phyloP scores from a whole-genome alignment of 176 grass and related monocot species.

The Thinopyrum elongatum region DNA sequence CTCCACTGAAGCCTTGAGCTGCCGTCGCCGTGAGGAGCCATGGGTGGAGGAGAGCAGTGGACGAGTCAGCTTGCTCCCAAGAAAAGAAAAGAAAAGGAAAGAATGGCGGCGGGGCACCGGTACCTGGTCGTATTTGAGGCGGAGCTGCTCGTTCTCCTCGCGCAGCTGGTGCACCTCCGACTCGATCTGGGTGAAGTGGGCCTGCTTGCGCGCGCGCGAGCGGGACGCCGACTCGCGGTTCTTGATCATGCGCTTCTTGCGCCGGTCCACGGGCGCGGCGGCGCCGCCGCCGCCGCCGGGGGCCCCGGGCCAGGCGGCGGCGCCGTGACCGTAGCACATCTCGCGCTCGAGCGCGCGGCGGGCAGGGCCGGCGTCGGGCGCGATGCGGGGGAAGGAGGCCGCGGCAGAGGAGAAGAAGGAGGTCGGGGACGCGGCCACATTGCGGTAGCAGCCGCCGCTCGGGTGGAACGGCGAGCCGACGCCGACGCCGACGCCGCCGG shows the following conservation, averaged over 20 bases:
- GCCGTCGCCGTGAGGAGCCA: background rate
- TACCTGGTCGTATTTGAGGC: slow-evolving; percentile 50
- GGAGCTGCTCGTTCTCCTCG: slow-evolving; percentile 47
- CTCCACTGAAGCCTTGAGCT: slow-evolving; percentile 40
- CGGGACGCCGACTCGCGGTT: slow-evolving; percentile 77
- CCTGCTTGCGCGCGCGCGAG: slow-evolving; percentile 71
- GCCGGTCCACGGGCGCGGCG: slow-evolving; percentile 17
- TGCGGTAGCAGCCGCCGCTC: background rate
- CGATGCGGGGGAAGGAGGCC: background rate
- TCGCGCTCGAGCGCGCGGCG: slow-evolving; percentile 27
- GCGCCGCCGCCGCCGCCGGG: background rate
- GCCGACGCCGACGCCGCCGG: background rate
- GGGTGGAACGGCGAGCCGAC: background rate
- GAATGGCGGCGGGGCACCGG: no score
- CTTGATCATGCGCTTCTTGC: slow-evolving; percentile 74
- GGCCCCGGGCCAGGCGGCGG: background rate
- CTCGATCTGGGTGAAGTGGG: slow-evolving; percentile 43
- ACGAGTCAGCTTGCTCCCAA: no score
- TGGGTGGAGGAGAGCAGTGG: no score
- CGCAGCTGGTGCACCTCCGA: slow-evolving; percentile 38
- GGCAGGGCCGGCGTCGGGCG: background rate
- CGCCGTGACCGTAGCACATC: background rate
- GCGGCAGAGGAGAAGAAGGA: slow-evolving; percentile 5
- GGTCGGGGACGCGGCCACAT: slow-evolving; percentile 27
- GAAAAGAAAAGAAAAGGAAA: no score